A percentile compares a stretch with the other conserved stretches of the same genome.
Evolutionary conservation across 1,139 yeast species (phyloP).

Genomic region (Zygoascus sp.): DNA sequence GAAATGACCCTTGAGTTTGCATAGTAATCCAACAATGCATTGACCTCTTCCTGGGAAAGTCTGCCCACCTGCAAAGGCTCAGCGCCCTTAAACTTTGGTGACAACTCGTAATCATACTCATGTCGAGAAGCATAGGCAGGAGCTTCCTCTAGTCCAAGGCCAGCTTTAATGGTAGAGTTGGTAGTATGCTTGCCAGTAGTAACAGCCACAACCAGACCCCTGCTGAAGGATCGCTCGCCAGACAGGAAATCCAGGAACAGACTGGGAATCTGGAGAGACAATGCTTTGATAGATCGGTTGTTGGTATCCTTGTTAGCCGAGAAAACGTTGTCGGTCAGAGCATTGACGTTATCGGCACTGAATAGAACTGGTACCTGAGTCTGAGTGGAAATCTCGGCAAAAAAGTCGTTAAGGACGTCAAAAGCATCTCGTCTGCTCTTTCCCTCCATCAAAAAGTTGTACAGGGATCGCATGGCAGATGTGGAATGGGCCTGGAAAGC

Average conservation of each 20-base stretch:
- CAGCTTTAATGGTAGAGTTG: constrained; percentile 56
- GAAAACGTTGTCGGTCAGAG: constrained; percentile 50
- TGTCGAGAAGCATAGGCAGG: constrained; percentile 48
- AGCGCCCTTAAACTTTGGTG: constrained; percentile 49
- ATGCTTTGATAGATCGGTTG: constrained; percentile 55
- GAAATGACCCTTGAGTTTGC: constrained; percentile 52
- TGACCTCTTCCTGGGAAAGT: constrained; percentile 52
- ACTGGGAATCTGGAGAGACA: constrained; percentile 63
- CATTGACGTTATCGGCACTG: constrained; percentile 72
- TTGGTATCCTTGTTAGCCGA: constrained; percentile 60
- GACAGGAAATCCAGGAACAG: constrained; percentile 52
- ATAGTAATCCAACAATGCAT: constrained; percentile 50
- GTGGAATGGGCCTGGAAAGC: constrained; percentile 34
- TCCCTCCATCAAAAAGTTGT: constrained; percentile 40
- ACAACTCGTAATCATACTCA: constrained; percentile 53
- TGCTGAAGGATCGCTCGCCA: constrained; percentile 46
- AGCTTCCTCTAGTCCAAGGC: constrained; percentile 50
- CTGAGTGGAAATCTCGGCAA: constrained; percentile 47
- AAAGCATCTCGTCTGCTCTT: constrained; percentile 38
- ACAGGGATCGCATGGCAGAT: constrained; percentile 44
- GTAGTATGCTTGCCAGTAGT: constrained; percentile 47
- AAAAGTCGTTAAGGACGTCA: constrained; percentile 47
- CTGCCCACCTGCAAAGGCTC: constrained; percentile 46
- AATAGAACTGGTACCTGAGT: constrained; percentile 55
- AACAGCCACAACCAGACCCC: constrained; percentile 66